A percentile compares a stretch with the other conserved stretches of the same genome.
phyloP scores from a whole-genome alignment of 2,329 filamentous ascomycete genomes.

The Byssochlamys sp. region DNA sequence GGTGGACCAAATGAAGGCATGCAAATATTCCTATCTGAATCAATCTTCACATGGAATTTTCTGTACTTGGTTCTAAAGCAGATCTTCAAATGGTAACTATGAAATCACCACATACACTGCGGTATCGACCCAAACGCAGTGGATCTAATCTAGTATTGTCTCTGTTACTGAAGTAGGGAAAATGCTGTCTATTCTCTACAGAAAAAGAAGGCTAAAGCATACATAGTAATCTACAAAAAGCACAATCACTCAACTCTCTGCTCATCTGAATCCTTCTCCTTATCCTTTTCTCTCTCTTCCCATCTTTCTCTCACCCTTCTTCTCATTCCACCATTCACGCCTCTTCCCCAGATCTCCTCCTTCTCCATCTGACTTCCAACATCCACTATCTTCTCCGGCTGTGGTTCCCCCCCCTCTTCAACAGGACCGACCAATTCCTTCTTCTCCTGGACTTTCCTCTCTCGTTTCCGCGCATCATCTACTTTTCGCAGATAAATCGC shows the following conservation, averaged over 20 bases:
- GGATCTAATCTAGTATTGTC: too few species aligned
- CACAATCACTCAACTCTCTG: neutral
- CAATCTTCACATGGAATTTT: too few species aligned
- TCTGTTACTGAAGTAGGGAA: too few species aligned
- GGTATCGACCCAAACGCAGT: too few species aligned
- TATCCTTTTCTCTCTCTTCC: conserved; percentile 19
- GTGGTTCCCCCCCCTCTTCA: conserved; percentile 10
- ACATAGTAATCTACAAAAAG: neutral
- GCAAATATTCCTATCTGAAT: too few species aligned
- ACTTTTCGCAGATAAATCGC: conserved; percentile 38
- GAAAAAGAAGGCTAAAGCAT: neutral
- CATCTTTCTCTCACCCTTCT: conserved; percentile 32
- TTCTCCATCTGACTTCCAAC: conserved; percentile 6
- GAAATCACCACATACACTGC: too few species aligned
- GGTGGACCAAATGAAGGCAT: too few species aligned
- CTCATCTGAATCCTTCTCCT: neutral
- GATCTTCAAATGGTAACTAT: too few species aligned
- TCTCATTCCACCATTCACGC: conserved; percentile 31
- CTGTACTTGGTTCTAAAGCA: too few species aligned
- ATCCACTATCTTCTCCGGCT: neutral
- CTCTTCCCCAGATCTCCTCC: conserved; percentile 34
- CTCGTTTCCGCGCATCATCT: conserved; percentile 27
- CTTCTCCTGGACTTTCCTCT: conserved; percentile 29
- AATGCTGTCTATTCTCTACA: neutral
- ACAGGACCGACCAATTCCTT: conserved; percentile 23